phyloP scores from a whole-genome alignment of 768 basidiomycete genomes.

The Naganishia kalamii region DNA sequence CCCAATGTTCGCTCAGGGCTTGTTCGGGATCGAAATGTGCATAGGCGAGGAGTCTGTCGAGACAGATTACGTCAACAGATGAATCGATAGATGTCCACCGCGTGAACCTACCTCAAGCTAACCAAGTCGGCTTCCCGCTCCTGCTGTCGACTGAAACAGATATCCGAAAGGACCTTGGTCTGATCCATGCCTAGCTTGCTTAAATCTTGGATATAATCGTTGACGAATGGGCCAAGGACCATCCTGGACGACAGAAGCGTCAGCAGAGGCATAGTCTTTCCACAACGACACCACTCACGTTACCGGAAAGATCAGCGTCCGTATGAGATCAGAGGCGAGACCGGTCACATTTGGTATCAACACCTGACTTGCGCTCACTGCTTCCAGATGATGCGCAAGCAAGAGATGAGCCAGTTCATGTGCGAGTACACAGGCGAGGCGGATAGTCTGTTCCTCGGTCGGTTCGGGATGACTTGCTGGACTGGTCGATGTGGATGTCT shows the following conservation, averaged over 20 bases:
- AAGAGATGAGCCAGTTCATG: constrained; percentile 92
- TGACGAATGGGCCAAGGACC: constrained; percentile 79
- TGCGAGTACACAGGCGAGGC: constrained; percentile 81
- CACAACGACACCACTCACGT: constrained; percentile 59
- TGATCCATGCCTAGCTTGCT: constrained; percentile 63
- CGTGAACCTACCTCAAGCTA: constrained; percentile 60
- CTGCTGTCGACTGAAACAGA: constrained; percentile 70
- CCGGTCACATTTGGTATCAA: constrained; percentile 74
- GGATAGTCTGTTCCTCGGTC: constrained; percentile 73
- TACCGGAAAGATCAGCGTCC: constrained; percentile 75
- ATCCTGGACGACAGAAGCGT: constrained; percentile 40
- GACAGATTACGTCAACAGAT: constrained; percentile 1
- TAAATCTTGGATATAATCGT: constrained; percentile 79
- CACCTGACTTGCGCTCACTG: constrained; percentile 75
- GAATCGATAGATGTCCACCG: neutral
- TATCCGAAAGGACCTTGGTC: constrained; percentile 52
- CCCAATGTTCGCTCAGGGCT: constrained; percentile 81
- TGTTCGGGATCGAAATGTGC: constrained; percentile 81
- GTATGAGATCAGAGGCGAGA: constrained; percentile 65
- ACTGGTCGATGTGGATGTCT: constrained; percentile 25
- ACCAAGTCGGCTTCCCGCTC: constrained; percentile 92
- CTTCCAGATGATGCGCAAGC: constrained; percentile 84
- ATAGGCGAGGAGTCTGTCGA: constrained; percentile 74
- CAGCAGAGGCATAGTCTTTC: constrained; percentile 27
- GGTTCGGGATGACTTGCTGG: constrained; percentile 54